These are phyloP conservation scores for Cyclotella cryptica DNA, from an alignment of 108 stramenopile species.

Conservation along the genomic window DNA sequence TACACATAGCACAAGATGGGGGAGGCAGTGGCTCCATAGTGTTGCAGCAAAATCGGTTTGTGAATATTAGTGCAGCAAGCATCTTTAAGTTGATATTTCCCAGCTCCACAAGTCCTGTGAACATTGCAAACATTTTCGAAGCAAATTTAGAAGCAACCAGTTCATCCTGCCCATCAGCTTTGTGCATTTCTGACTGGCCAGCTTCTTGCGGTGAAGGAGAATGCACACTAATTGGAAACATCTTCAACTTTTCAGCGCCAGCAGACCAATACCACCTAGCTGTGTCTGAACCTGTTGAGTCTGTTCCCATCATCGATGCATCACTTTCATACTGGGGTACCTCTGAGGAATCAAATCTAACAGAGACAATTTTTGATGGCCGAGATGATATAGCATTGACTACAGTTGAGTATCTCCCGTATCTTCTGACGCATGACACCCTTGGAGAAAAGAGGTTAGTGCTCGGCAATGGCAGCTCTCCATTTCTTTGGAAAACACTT, in stretches of 20 bases:
- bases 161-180: slow-evolving; percentile 5
- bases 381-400: slow-evolving; percentile 7
- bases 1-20: neutral
- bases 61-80: slow-evolving; percentile 6
- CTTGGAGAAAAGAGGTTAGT: slow-evolving; percentile 17
- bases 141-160: slow-evolving; percentile 2
- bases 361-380: slow-evolving; percentile 15
- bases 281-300: neutral
- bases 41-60: neutral
- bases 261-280: neutral
- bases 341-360: slow-evolving; percentile 18
- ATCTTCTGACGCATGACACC: slow-evolving; percentile 10
- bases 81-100: slow-evolving; percentile 9
- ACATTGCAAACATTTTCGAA: slow-evolving; percentile 27
- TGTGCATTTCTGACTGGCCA: slow-evolving; percentile 23
- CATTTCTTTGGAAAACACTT: neutral
- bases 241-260: slow-evolving; percentile 14
- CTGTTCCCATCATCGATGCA: slow-evolving; percentile 22
- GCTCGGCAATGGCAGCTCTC: neutral
- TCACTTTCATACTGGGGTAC: slow-evolving; percentile 33
- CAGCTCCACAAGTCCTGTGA: neutral
- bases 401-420: slow-evolving; percentile 22
- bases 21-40: neutral
- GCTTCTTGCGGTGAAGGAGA: neutral
- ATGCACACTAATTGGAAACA: slow-evolving; percentile 27